Conservation (phyloP, 176 grass and related monocot genomes). For the Elymus sibiricus region DNA sequence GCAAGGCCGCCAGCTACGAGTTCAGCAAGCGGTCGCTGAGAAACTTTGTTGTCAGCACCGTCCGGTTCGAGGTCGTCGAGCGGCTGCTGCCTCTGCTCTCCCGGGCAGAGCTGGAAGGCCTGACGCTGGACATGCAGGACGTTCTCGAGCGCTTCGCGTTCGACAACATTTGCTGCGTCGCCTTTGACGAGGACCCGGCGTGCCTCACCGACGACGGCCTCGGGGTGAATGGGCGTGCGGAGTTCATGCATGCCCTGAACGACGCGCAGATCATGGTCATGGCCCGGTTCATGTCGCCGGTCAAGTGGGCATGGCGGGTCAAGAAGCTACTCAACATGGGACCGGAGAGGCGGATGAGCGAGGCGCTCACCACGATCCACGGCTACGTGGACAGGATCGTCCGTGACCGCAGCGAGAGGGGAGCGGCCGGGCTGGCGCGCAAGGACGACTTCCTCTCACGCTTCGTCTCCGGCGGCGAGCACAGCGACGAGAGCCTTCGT, state of each 20-base stretch:
- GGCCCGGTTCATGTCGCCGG: slow-evolving; percentile 43
- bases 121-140: slow-evolving; percentile 53
- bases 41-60: slow-evolving; percentile 30
- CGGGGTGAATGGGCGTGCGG: neutral
- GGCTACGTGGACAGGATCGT: slow-evolving; percentile 43
- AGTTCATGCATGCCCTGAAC: slow-evolving; percentile 47
- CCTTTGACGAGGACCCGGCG: slow-evolving; percentile 54
- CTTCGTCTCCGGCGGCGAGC: slow-evolving; percentile 33
- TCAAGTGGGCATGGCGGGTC: slow-evolving; percentile 50
- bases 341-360: slow-evolving; percentile 33
- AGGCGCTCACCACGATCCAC: slow-evolving; percentile 37
- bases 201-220: slow-evolving; percentile 35
- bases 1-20: slow-evolving; percentile 60
- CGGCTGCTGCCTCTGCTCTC: slow-evolving; percentile 50
- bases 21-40: slow-evolving; percentile 54
- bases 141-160: slow-evolving; percentile 71
- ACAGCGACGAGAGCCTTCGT: slow-evolving; percentile 47
- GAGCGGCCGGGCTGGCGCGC: neutral
- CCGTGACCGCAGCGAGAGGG: slow-evolving; percentile 21
- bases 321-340: slow-evolving; percentile 56
- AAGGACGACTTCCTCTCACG: slow-evolving; percentile 56
- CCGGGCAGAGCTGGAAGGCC: neutral
- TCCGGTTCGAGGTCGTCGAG: slow-evolving; percentile 35
- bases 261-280: slow-evolving; percentile 33
- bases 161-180: slow-evolving; percentile 62